phyloP scores from a whole-genome alignment of 345 rosid genomes.

The Eutrema yunnanense region DNA sequence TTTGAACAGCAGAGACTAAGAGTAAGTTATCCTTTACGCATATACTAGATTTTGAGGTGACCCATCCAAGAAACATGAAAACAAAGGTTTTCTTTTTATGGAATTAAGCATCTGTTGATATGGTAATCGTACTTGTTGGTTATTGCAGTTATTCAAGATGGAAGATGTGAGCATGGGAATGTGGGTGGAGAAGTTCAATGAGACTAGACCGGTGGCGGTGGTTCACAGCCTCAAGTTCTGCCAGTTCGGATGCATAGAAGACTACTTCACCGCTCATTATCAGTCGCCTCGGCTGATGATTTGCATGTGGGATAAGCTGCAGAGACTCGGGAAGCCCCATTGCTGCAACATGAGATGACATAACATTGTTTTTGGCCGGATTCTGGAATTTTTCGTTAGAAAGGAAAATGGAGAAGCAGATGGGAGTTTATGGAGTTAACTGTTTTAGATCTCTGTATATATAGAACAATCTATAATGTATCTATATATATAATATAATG shows the following conservation, averaged over 20 bases:
- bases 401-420: constrained; percentile 14
- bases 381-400: neutral
- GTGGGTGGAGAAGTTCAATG: constrained; percentile 97
- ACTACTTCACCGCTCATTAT: constrained; percentile 86
- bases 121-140: neutral
- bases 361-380: neutral
- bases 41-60: neutral
- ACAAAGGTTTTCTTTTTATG: neutral
- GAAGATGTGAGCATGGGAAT: constrained; percentile 99
- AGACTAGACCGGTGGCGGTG: constrained; percentile 64
- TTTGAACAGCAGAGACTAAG: constrained; percentile 70
- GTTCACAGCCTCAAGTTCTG: constrained; percentile 82
- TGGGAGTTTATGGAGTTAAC: constrained; percentile 27
- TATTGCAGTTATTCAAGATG: constrained; percentile 86
- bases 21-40: constrained; percentile 35
- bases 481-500: constrained; percentile 15
- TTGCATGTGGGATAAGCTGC: constrained; percentile 85
- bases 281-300: constrained; percentile 95
- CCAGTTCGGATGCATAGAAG: constrained; percentile 90
- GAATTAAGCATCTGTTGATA: neutral
- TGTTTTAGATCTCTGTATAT: constrained; percentile 18
- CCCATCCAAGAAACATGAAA: neutral
- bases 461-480: constrained; percentile 18
- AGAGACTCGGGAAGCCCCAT: constrained; percentile 44
- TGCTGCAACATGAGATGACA: constrained; percentile 95